A percentile compares a stretch with the other conserved stretches of the same genome.
Evolutionary conservation across 768 basidiomycete genomes (phyloP).

Genomic region (Rhizopogon vesiculosus): DNA sequence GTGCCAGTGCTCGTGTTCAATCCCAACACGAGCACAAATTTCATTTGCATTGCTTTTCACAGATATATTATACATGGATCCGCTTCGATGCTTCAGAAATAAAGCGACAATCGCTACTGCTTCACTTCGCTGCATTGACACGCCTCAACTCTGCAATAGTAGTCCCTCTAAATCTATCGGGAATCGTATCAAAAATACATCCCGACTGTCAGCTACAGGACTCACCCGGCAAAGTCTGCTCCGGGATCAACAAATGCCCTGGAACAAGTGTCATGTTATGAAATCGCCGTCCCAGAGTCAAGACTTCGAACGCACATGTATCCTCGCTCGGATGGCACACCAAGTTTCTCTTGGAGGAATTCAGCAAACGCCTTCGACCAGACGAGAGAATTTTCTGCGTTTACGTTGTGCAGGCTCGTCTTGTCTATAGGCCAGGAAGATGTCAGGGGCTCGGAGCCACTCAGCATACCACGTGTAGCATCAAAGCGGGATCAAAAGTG

Average conservation of each 20-base stretch:
- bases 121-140: too few relatives aligned
- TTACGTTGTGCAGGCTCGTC: slow-evolving; percentile 56
- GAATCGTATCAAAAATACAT: too few relatives aligned
- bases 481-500: slow-evolving; percentile 62
- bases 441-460: not conserved
- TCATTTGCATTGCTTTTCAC: too few relatives aligned
- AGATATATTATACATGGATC: too few relatives aligned
- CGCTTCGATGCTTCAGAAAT: too few relatives aligned
- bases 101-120: too few relatives aligned
- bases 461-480: slow-evolving; percentile 49
- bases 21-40: too few relatives aligned
- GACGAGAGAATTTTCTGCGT: slow-evolving; percentile 36
- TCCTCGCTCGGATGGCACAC: slow-evolving; percentile 45
- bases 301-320: slow-evolving; percentile 41
- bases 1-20: too few relatives aligned
- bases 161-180: too few relatives aligned
- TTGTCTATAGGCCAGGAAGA: slow-evolving; percentile 21
- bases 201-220: too few relatives aligned
- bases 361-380: slow-evolving; percentile 54
- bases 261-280: not conserved
- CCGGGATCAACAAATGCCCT: slow-evolving; percentile 25
- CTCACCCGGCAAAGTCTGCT: slow-evolving; percentile 6
- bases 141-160: too few relatives aligned
- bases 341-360: slow-evolving; percentile 52
- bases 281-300: not conserved